Conservation (phyloP, 1,139 yeast species). For the Geotrichum citri-aurantii region DNA sequence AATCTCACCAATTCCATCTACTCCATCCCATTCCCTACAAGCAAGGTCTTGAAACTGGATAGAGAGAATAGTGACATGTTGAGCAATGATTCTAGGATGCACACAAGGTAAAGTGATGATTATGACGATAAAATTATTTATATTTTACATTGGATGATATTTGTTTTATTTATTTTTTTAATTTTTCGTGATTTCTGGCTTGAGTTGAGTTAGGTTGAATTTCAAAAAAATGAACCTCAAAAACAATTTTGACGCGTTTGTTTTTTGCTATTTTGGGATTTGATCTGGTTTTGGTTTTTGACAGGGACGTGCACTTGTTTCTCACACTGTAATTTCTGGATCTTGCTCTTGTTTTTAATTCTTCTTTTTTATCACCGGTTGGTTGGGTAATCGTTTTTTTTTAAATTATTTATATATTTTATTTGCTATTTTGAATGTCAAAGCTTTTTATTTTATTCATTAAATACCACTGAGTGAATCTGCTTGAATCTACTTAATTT, state of each 20-base stretch:
- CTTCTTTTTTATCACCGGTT: too few species aligned
- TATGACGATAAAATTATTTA: slow-evolving; percentile 9
- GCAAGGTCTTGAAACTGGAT: neutral
- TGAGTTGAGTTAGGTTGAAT: neutral
- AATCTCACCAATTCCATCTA: neutral
- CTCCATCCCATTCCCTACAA: neutral
- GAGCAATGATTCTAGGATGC: neutral
- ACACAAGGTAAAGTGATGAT: slow-evolving; percentile 19
- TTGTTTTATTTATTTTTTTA: neutral
- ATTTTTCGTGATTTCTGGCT: neutral
- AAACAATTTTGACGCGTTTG: neutral
- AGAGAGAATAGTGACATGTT: neutral
- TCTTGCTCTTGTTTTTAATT: neutral
- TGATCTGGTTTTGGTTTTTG: neutral
- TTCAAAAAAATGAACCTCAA: too few species aligned
- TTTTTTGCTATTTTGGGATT: neutral
- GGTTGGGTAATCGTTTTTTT: neutral
- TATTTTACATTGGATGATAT: neutral
- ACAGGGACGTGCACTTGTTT: neutral
- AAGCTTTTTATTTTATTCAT: too few species aligned
- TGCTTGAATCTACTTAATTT: too few species aligned
- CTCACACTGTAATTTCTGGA: neutral
- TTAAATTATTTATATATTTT: neutral
- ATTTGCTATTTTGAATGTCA: neutral
- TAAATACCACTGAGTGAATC: too few species aligned